Evolutionary conservation across 371 early-diverging fungal species (phyloP).

Genomic region (Batkoa obscura): DNA sequence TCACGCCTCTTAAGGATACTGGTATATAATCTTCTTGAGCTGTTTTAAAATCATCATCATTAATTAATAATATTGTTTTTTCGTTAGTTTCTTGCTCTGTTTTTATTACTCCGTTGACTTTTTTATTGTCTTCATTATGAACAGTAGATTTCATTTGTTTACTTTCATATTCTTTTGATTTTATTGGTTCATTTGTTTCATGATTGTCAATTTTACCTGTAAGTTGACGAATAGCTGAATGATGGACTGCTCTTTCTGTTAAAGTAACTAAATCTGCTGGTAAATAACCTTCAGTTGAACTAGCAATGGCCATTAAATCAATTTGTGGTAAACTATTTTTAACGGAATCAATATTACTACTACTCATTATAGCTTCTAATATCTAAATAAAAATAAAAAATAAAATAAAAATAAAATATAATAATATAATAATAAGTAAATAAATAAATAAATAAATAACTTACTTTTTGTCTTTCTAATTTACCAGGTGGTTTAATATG

Average conservation of each 20-base stretch:
- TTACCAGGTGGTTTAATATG: slow-evolving; percentile 49
- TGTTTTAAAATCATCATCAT: slow-evolving; percentile 40
- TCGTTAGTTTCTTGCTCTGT: slow-evolving; percentile 5
- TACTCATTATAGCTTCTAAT: slow-evolving; percentile 16
- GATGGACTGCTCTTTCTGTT: slow-evolving; percentile 62
- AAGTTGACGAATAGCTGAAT: slow-evolving; percentile 51
- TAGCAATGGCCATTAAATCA: slow-evolving; percentile 50
- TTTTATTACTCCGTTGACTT: slow-evolving; percentile 9
- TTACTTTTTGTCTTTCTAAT: slow-evolving; percentile 37
- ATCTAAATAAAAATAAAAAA: slow-evolving; percentile 12
- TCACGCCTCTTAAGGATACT: slow-evolving; percentile 57
- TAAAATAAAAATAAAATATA: too few relatives aligned
- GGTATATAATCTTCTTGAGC: slow-evolving; percentile 70
- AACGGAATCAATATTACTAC: slow-evolving; percentile 2
- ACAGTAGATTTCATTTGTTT: too few relatives aligned
- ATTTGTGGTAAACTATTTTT: slow-evolving; percentile 15
- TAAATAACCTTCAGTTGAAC: slow-evolving; percentile 74
- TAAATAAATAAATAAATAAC: neutral
- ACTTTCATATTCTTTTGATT: too few relatives aligned
- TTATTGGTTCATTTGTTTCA: too few relatives aligned
- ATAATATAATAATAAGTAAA: neutral
- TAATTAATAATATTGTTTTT: too few relatives aligned
- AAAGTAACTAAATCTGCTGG: slow-evolving; percentile 66
- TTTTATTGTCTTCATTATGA: neutral
- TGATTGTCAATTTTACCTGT: too few relatives aligned